A percentile compares a stretch with the other conserved stretches of the same genome.
Evolutionary conservation across 1,139 yeast genomes (phyloP).

Genomic region (Zygosaccharomyces sapae): DNA sequence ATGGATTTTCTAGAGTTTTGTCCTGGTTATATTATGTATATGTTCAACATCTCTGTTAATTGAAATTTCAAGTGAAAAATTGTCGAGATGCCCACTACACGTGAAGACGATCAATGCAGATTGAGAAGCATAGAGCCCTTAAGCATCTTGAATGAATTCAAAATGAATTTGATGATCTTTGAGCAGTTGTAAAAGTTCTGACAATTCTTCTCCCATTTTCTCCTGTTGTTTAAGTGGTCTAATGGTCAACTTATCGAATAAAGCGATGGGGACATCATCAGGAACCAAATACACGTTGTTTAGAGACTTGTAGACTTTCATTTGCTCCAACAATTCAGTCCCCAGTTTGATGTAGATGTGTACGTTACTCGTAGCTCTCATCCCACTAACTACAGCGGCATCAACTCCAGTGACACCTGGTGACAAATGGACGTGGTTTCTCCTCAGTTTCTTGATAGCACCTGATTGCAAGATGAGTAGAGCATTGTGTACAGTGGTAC

Average conservation of each 20-base stretch:
- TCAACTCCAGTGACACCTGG: conserved; percentile 39
- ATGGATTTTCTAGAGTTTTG: background rate
- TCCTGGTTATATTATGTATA: background rate
- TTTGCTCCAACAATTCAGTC: conserved; percentile 41
- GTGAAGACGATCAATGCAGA: background rate
- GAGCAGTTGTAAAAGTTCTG: background rate
- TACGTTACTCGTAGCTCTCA: conserved; percentile 57
- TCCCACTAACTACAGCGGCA: conserved; percentile 57
- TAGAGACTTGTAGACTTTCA: conserved; percentile 53
- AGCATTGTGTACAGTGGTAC: conserved; percentile 60
- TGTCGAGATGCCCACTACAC: too few species aligned
- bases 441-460: conserved; percentile 53
- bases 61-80: conserved; percentile 2
- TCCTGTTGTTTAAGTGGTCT: conserved; percentile 12
- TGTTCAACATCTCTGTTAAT: background rate
- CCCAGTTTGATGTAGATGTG: conserved; percentile 59
- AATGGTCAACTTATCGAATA: conserved; percentile 42
- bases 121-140: too few species aligned
- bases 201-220: conserved; percentile 1
- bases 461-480: conserved; percentile 47
- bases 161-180: conserved; percentile 4
- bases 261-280: conserved; percentile 53
- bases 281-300: conserved; percentile 73
- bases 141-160: conserved; percentile 1
- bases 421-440: conserved; percentile 85